These are phyloP conservation scores for Pleurotus citrinopileatus DNA, from an alignment of 768 basidiomycete species.

Conservation along the genomic window DNA sequence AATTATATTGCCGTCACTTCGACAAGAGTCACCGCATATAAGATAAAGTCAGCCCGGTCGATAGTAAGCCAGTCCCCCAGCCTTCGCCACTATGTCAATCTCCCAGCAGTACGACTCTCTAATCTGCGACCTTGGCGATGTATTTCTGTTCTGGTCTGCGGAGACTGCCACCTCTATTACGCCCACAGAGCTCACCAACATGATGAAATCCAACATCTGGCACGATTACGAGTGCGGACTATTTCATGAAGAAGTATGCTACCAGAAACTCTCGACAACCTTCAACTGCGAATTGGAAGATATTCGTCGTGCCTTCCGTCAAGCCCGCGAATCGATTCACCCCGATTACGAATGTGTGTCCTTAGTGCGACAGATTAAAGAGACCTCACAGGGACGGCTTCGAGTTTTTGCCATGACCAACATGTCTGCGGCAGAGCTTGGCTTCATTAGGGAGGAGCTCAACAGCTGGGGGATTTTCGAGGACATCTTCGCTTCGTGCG, in stretches of 20 bases:
- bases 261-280: conserved; percentile 23
- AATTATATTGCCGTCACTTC: too few relatives aligned
- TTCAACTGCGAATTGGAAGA: conserved; percentile 24
- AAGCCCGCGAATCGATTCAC: conserved; percentile 30
- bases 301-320: conserved; percentile 29
- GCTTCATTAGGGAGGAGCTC: conserved; percentile 22
- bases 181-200: conserved; percentile 22
- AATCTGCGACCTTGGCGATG: conserved; percentile 38
- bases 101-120: conserved; percentile 17
- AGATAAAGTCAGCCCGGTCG: too few relatives aligned
- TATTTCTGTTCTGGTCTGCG: conserved; percentile 37
- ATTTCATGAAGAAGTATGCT: conserved; percentile 28
- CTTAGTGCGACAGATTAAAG: conserved; percentile 33
- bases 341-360: conserved; percentile 25
- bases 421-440: conserved; percentile 36
- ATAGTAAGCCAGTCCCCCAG: too few relatives aligned
- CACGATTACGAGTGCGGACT: conserved; percentile 35
- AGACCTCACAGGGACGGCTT: conserved; percentile 16
- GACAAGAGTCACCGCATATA: too few relatives aligned
- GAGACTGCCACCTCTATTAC: conserved; percentile 27
- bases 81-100: not conserved
- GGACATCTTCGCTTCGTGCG: conserved; percentile 36
- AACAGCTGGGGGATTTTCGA: conserved; percentile 32
- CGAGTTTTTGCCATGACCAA: conserved; percentile 41
- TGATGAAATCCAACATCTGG: conserved; percentile 30